phyloP scores from a whole-genome alignment of 768 basidiomycete genomes.

The Boletus sensibilis region DNA sequence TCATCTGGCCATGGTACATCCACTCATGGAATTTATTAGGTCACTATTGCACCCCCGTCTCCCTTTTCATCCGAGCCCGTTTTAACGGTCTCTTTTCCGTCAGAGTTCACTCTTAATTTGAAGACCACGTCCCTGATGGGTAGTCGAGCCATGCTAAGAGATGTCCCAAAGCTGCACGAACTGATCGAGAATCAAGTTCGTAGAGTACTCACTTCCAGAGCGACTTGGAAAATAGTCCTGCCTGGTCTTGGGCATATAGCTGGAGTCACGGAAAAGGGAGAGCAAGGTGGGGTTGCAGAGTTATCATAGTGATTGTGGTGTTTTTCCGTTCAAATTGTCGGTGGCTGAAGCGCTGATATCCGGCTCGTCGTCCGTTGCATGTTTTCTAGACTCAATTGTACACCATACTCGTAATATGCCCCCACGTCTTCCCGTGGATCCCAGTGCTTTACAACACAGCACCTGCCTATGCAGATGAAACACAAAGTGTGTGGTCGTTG shows the following conservation, averaged over 20 bases:
- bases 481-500: not conserved
- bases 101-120: constrained; percentile 84
- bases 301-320: not conserved
- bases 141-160: constrained; percentile 94
- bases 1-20: not conserved
- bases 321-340: not conserved
- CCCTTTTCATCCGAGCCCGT: constrained; percentile 53
- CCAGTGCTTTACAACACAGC: not conserved
- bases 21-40: constrained; percentile 37
- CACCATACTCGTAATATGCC: not conserved
- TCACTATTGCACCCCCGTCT: constrained; percentile 61
- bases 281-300: constrained; percentile 1
- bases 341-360: not conserved
- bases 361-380: not conserved
- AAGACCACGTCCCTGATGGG: constrained; percentile 91
- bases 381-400: constrained; percentile 8
- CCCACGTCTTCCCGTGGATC: not conserved
- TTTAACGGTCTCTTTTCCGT: constrained; percentile 71
- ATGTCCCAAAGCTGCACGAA: constrained; percentile 96
- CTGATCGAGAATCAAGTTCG: constrained; percentile 85
- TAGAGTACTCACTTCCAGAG: constrained; percentile 54
- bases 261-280: constrained; percentile 31
- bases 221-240: constrained; percentile 65
- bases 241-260: constrained; percentile 54
- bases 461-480: not conserved